A percentile compares a stretch with the other conserved stretches of the same genome.
phyloP scores from a whole-genome alignment of 225 moss, liverwort and hornwort species.

The Lunularia cruciata region DNA sequence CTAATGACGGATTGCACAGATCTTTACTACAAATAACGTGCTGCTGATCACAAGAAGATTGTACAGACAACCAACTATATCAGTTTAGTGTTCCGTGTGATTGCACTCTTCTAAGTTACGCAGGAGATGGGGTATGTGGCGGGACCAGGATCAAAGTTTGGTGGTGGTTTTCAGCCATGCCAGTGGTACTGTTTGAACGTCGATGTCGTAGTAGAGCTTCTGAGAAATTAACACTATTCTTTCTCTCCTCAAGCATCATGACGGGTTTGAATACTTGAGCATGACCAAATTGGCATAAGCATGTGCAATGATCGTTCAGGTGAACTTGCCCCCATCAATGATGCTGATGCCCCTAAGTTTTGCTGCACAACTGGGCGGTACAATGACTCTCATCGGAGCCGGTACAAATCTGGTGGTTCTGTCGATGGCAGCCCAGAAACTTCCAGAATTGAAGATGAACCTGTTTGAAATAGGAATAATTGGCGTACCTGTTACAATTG shows the following conservation, averaged over 20 bases:
- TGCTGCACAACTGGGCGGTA: conserved; percentile 90
- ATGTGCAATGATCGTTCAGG: conserved; percentile 33
- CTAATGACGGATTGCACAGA: too few relatives aligned
- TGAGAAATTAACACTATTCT: too few relatives aligned
- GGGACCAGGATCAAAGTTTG: too few relatives aligned
- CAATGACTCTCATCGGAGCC: conserved; percentile 93
- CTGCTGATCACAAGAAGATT: not conserved
- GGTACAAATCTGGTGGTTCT: conserved; percentile 84
- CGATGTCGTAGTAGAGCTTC: too few relatives aligned
- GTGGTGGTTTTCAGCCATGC: too few relatives aligned
- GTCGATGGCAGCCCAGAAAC: conserved; percentile 88
- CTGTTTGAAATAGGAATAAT: conserved; percentile 90
- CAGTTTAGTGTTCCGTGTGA: too few relatives aligned
- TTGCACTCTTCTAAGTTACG: too few relatives aligned
- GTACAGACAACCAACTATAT: not conserved
- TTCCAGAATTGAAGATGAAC: conserved; percentile 84
- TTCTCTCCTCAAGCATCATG: too few relatives aligned
- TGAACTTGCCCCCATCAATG: conserved; percentile 84
- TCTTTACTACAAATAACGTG: too few relatives aligned
- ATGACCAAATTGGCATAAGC: not conserved
- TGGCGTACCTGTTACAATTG: conserved; percentile 68
- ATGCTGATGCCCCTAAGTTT: conserved; percentile 88
- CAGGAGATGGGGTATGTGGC: too few relatives aligned
- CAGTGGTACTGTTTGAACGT: too few relatives aligned
- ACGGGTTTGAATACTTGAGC: too few relatives aligned